Percentiles rank a stretch among this genome's conserved stretches.
These are phyloP conservation scores for Panicum hallii DNA, from an alignment of 202 grass and related monocot species.

Conservation along the genomic window DNA sequence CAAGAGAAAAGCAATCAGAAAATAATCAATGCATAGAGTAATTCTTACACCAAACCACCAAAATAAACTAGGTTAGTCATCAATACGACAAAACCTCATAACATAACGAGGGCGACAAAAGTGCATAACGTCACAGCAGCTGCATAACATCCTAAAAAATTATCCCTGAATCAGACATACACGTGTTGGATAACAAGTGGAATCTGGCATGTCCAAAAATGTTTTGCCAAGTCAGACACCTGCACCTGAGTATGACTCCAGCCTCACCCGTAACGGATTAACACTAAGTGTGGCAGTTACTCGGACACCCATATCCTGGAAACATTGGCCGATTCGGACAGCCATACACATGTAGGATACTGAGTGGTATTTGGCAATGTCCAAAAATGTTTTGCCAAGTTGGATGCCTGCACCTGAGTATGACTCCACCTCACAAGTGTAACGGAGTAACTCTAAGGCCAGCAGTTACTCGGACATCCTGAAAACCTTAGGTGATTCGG, in stretches of 20 bases:
- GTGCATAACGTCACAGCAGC: background rate
- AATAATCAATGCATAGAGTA: background rate
- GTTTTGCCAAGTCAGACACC: background rate
- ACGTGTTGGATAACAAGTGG: background rate
- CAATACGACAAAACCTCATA: background rate
- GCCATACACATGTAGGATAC: background rate
- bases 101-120: background rate
- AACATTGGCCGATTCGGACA: background rate
- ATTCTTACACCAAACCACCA: slow-evolving; percentile 13
- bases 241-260: background rate
- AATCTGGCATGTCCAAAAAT: slow-evolving; percentile 18
- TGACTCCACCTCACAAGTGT: background rate
- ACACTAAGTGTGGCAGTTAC: background rate
- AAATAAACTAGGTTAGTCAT: background rate
- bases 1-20: background rate
- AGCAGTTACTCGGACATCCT: slow-evolving; percentile 8
- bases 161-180: background rate
- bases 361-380: background rate
- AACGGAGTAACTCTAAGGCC: background rate
- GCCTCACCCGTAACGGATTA: background rate
- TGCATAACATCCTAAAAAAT: background rate
- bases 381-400: slow-evolving; percentile 5
- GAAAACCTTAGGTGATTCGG: background rate
- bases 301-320: background rate
- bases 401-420: background rate